Evolutionary conservation across 495 filamentous ascomycete species (phyloP).

Genomic region (Tricharina praecox): DNA sequence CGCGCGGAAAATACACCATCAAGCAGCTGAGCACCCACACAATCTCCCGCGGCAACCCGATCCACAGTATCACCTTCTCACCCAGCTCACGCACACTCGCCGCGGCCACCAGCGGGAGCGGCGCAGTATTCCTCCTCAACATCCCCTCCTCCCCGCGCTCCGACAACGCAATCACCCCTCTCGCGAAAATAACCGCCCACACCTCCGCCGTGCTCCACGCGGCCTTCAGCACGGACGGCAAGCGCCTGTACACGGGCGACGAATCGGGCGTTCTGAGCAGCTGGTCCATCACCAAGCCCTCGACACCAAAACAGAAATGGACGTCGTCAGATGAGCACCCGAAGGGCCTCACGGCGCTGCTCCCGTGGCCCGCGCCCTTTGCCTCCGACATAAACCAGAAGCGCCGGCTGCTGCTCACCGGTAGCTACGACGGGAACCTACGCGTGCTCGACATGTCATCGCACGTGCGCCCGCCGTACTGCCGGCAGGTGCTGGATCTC

Average conservation of each 20-base stretch:
- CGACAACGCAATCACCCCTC: neutral
- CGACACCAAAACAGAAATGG: neutral
- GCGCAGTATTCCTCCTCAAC: neutral
- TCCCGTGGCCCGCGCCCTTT: conserved; percentile 2
- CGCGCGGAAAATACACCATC: neutral
- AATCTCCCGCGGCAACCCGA: neutral
- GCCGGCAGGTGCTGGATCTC: conserved; percentile 1
- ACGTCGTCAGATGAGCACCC: neutral
- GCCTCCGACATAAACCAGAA: conserved; percentile 2
- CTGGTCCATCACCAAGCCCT: neutral
- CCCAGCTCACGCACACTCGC: neutral
- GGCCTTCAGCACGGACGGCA: conserved; percentile 5
- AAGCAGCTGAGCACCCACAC: neutral
- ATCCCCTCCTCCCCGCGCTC: neutral
- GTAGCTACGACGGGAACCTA: conserved; percentile 1
- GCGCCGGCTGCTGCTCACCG: conserved; percentile 1
- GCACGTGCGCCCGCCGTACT: neutral
- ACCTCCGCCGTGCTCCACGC: neutral
- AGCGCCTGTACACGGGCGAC: conserved; percentile 5
- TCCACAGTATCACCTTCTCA: conserved; percentile 1
- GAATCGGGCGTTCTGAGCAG: neutral
- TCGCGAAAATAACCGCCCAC: neutral
- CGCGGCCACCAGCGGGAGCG: neutral
- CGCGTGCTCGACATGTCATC: conserved; percentile 4
- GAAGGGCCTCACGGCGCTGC: neutral